Evolutionary conservation across 169 alveolate species (phyloP), one percentile per base, ranked within the genome.

Genomic region (Plasmodium gonderi): DNA sequence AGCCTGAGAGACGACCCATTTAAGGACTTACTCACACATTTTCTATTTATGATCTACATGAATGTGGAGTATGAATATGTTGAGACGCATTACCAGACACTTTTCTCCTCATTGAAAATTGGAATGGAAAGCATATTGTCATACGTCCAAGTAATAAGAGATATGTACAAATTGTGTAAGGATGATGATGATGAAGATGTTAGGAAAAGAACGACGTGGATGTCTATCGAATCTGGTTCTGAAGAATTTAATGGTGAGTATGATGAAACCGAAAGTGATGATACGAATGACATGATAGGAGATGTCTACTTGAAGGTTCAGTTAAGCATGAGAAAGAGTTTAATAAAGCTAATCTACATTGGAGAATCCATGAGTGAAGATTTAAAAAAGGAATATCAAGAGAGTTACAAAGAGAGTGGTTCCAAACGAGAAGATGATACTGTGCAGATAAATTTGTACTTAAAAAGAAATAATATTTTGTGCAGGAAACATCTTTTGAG

Each of bases 381-480:
- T 17, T 60, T 60, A 36, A 60, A 60, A 36, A 60, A 36, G 72
- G 72, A 60, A 23, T 29, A 60, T 12, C 9, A 44, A 20, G 20
- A 42, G 36, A 33, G 26, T 47, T 45, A 31, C 40, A 49, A 51
- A 12, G 31, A 29, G 36, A 45, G 44, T 11, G 7, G 11, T 20
- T 12, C 11, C 2, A 20, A 9, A 44, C 14, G 17, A 2, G 76
- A 82, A 2, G 44, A 47, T 17, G 51, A 44, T n/a, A 31, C 23
- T 0, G 29, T 49, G 31, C 45, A 74, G 42, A 42, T 29, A 4
- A 9, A 26, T 23, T n/a, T 76, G 42, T 23, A 23, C 0, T 8
- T 87, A 40, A 38, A 79, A 17, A 23, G 23, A 23, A 40, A 36
- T n/a, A 20, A 87, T 76, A 45, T 87, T 7, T 17, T 87, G 23